Base-by-base conservation (phyloP, 345 rosid genomes). In the Geranium brycei region DNA sequence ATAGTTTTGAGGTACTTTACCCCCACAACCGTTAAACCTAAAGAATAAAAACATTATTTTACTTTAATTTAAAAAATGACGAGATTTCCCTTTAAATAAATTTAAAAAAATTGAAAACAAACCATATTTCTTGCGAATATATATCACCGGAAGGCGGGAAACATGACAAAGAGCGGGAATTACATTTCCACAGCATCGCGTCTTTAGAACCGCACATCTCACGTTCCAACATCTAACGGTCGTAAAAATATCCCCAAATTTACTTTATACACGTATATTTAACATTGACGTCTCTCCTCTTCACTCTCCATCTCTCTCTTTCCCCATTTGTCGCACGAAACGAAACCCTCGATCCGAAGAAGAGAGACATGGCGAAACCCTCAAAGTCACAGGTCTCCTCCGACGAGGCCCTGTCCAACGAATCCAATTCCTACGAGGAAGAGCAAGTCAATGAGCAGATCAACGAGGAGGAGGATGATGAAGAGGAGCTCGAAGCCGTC, bases 401-500 rank as follows among this genome's bases (percentile, higher is more conserved):
- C 61, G 91, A 87, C 56, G 96, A 92, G 11, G 79, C 69, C 41
- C 62, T 82, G 19, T 82, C 95, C 28, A 73, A 80, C 67, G 83
- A 74, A 10, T 81, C 83, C 65, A 72, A 63, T 67, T 83, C 91
- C 17, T 88, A 91, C 0, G 86, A 79, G 65, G 89, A 82, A 70
- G 91, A 87, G 75, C 86, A 67, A 40, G 63, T 78, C 60, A 78
- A 89, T 81, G 83, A 85, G 41, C 89, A 82, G 79, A 67, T 78
- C 73, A 76, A 78, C 72, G 85, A 31, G 2, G 86, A 78, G 7
- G 95, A 86, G 61, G 96, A 83, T 55, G 98, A 89, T 17, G 97
- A 89, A 64, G 97, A 92, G 71, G 98, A 92, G 84, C 82, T 92
- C n/a, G 90, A 92, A 72, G 97, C 95, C 63, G 97, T 92, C 19